Evolutionary conservation across 306 rosid species (phyloP).

Genomic region (Coriaria nepalensis): DNA sequence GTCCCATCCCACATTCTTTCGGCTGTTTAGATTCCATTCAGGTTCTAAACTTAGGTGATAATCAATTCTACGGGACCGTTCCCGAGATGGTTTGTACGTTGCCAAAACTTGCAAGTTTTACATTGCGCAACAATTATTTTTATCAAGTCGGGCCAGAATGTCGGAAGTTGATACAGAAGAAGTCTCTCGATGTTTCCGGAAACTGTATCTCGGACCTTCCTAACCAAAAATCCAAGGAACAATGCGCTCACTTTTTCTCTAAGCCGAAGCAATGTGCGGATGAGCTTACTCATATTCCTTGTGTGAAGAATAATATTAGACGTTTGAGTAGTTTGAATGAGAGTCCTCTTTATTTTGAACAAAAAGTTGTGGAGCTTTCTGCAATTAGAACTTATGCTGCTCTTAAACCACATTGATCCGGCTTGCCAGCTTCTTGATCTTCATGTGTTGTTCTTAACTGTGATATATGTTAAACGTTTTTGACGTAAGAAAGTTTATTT

Average conservation of each 20-base stretch:
- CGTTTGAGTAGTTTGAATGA: no score
- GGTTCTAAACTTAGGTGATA: constrained; percentile 25
- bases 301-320: constrained; percentile 4
- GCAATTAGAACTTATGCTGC: no score
- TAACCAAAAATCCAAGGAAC: constrained; percentile 18
- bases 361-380: no score
- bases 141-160: constrained; percentile 57
- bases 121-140: constrained; percentile 39
- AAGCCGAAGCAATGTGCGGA: constrained; percentile 17
- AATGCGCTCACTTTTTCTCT: constrained; percentile 23
- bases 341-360: no score
- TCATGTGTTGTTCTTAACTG: no score
- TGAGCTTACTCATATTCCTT: constrained; percentile 26
- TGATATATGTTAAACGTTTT: no score
- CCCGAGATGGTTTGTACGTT: constrained; percentile 55
- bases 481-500: no score
- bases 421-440: no score
- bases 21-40: constrained; percentile 37
- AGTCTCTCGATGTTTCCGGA: constrained; percentile 21
- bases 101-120: constrained; percentile 18
- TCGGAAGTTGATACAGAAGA: constrained; percentile 26
- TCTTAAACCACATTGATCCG: no score
- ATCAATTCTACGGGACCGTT: constrained; percentile 35
- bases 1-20: constrained; percentile 65
- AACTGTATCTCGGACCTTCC: constrained; percentile 54